phyloP scores from a whole-genome alignment of 768 basidiomycete genomes.

The Lentinula edodes region DNA sequence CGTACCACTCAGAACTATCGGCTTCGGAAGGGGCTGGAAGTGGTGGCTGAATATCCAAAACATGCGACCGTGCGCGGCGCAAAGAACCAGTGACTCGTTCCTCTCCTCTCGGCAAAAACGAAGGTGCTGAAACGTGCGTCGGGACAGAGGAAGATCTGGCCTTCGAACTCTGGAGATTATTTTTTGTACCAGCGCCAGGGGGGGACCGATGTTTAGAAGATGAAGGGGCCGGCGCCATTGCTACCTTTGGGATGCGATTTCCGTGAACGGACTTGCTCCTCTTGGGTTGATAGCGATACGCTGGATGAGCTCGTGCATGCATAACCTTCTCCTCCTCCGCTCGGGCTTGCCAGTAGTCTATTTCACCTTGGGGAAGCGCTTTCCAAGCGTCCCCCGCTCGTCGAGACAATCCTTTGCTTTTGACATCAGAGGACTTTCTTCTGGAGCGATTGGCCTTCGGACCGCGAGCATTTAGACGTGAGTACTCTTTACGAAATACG shows the following conservation, averaged over 20 bases:
- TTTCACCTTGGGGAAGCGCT: slow-evolving; percentile 30
- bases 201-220: too few relatives aligned
- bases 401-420: slow-evolving; percentile 38
- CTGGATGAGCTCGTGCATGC: slow-evolving; percentile 40
- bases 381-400: slow-evolving; percentile 60
- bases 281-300: slow-evolving; percentile 34
- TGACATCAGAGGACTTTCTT: slow-evolving; percentile 22
- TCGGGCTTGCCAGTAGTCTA: slow-evolving; percentile 27
- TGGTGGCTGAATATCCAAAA: not conserved
- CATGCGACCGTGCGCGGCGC: not conserved
- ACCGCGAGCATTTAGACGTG: not conserved
- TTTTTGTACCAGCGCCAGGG: not conserved
- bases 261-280: not conserved
- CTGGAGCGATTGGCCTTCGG: slow-evolving; percentile 8
- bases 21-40: not conserved
- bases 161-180: not conserved
- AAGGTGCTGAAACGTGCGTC: not conserved
- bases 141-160: not conserved
- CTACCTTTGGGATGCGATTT: not conserved
- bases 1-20: not conserved
- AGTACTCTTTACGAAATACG: slow-evolving; percentile 44
- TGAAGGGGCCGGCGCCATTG: not conserved
- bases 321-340: slow-evolving; percentile 36
- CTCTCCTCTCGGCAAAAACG: not conserved
- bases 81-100: not conserved